phyloP scores from a whole-genome alignment of 2,329 filamentous ascomycete species.

The Teratosphaeria zuluensis region DNA sequence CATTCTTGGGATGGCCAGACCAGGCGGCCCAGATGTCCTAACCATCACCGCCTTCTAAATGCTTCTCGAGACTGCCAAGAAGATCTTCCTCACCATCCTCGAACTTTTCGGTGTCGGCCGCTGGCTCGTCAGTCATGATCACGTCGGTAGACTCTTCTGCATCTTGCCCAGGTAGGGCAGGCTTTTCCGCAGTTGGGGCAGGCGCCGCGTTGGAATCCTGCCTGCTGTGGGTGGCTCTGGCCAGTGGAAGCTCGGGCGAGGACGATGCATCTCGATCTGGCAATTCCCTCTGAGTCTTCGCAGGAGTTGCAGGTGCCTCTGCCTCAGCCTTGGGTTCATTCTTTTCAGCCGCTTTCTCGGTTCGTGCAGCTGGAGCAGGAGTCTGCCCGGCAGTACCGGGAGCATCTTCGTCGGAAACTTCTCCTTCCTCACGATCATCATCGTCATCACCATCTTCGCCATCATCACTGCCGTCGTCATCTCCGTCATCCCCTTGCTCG shows the following conservation, averaged over 20 bases:
- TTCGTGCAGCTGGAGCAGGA: slow-evolving; percentile 3
- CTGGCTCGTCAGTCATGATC: slow-evolving; percentile 2
- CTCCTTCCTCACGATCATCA: slow-evolving; percentile 42
- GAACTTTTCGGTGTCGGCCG: slow-evolving; percentile 9
- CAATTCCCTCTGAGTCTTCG: slow-evolving; percentile 4
- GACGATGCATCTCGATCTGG: slow-evolving; percentile 26
- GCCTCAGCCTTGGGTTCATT: not conserved
- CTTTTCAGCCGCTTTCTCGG: slow-evolving; percentile 3
- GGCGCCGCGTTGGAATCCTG: slow-evolving; percentile 21
- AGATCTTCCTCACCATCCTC: slow-evolving; percentile 21
- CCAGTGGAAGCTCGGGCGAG: slow-evolving; percentile 35
- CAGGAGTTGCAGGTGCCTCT: slow-evolving; percentile 1
- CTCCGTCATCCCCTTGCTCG: slow-evolving; percentile 33
- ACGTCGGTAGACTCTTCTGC: slow-evolving; percentile 1
- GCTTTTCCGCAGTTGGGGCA: not conserved
- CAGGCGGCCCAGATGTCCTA: not conserved
- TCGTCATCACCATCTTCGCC: slow-evolving; percentile 38
- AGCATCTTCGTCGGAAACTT: slow-evolving; percentile 37
- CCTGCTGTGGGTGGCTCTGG: slow-evolving; percentile 28
- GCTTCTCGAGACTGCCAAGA: slow-evolving; percentile 20
- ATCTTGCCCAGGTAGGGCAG: not conserved
- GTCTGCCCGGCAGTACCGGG: slow-evolving; percentile 28
- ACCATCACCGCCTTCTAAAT: slow-evolving; percentile 8
- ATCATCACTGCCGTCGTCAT: slow-evolving; percentile 38
- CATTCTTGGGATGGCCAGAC: not conserved